Evolutionary conservation across 2,329 filamentous ascomycete species (phyloP), one percentile per base, ranked within the genome.

Genomic region (Colletotrichum aenigma): DNA sequence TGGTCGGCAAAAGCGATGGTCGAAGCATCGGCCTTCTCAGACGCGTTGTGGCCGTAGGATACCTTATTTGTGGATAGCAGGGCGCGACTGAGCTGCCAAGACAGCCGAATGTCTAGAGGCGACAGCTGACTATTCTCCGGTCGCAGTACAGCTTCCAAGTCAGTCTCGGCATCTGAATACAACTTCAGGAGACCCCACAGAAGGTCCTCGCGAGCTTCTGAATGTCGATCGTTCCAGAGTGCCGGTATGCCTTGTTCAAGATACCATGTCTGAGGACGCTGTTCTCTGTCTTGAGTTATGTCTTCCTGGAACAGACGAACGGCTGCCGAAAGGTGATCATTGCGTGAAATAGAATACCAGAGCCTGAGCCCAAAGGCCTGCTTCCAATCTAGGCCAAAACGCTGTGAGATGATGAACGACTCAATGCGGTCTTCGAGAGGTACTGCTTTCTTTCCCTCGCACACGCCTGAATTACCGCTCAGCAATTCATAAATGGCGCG

Each of bases 351-450:
- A 60, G 93, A 93, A 83, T 98, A 99, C 94, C 96, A 98, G 3
- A 99, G 88, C 58, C 96, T 93, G 66, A 99, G 89, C 13, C 95
- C 96, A 83, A 99, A 98, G 1, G 96, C 93, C 81, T 98, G 96
- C 83, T 95, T 93, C 97, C 97, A 99, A 82, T 97, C 94, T 43
- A 99, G 88, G 6, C 92, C 92, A 82, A 98, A 99, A 62, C 93
- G 93, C 80, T 94, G 91, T 1, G 95, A 94, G 78, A 99, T 94
- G 70, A 93, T 90, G 81, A 99, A 98, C 0, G 93, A 93, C 16
- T 93, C 90, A 52, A 94, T 90, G 60, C 94, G 93, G 84, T 98
- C 95, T 83, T 98, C 97, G 10, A 93, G 86, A 2, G 94, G 91
- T 8, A 91, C 93, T 4, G 88, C 89, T 78, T 92, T 93, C 81